A percentile compares a stretch with the other conserved stretches of the same genome.
Conservation (phyloP, 768 basidiomycete species). For the Phlegmacium glaucopus region DNA sequence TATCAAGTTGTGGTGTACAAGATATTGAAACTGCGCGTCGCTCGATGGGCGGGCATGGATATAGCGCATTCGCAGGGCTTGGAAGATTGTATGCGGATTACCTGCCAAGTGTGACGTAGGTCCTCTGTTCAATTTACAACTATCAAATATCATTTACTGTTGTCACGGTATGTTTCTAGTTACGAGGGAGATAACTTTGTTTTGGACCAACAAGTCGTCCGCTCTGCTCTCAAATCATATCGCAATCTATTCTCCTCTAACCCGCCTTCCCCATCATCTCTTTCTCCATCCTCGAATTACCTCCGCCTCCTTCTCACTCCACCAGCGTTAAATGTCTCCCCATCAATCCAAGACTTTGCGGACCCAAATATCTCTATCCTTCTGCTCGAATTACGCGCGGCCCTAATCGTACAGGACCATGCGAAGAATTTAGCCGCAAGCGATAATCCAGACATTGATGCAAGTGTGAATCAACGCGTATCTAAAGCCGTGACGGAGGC, state of each 20-base stretch:
- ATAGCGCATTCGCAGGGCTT: slow-evolving; percentile 64
- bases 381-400: slow-evolving; percentile 66
- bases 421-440: slow-evolving; percentile 24
- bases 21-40: slow-evolving; percentile 66
- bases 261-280: slow-evolving; percentile 20
- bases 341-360: slow-evolving; percentile 25
- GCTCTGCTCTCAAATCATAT: slow-evolving; percentile 64
- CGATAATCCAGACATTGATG: slow-evolving; percentile 36
- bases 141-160: background rate
- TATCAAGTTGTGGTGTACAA: slow-evolving; percentile 45
- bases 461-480: slow-evolving; percentile 53
- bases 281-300: slow-evolving; percentile 51
- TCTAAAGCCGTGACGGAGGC: slow-evolving; percentile 67
- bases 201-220: slow-evolving; percentile 70
- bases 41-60: slow-evolving; percentile 78
- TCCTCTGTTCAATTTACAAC: slow-evolving; percentile 1
- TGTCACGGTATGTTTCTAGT: slow-evolving; percentile 25
- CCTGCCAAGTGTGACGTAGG: slow-evolving; percentile 62
- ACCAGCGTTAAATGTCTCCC: slow-evolving; percentile 15
- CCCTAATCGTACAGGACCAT: slow-evolving; percentile 48
- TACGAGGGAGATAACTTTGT: slow-evolving; percentile 83
- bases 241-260: slow-evolving; percentile 28
- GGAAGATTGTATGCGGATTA: slow-evolving; percentile 64
- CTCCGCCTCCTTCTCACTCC: slow-evolving; percentile 46
- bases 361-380: slow-evolving; percentile 36